These are phyloP conservation scores for Neobulgaria alba DNA, from an alignment of 2,329 filamentous ascomycete genomes.

Conservation along the genomic window DNA sequence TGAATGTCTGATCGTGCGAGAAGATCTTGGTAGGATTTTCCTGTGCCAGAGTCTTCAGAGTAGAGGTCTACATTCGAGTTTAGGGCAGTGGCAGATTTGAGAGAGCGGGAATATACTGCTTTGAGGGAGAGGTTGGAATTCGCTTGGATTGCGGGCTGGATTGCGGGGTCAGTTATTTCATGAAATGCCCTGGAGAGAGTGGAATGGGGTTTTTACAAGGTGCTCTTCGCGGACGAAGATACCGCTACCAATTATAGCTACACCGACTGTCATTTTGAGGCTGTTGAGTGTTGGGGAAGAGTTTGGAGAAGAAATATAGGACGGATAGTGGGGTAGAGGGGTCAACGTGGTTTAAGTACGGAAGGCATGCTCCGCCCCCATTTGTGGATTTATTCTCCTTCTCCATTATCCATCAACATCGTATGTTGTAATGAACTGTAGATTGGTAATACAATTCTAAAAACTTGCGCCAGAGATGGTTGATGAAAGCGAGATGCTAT, in stretches of 20 bases:
- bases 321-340: no score
- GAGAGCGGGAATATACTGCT: slow-evolving; percentile 29
- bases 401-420: no score
- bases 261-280: slow-evolving; percentile 35
- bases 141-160: slow-evolving; percentile 50
- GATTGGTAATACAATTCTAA: no score
- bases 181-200: no score
- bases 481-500: no score
- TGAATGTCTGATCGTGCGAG: slow-evolving; percentile 27
- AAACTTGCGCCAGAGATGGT: no score
- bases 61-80: slow-evolving; percentile 35
- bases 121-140: slow-evolving; percentile 44
- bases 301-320: no score
- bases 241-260: slow-evolving; percentile 55
- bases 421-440: no score
- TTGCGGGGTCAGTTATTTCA: slow-evolving; percentile 12
- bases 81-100: slow-evolving; percentile 25
- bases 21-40: slow-evolving; percentile 35
- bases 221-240: slow-evolving; percentile 54
- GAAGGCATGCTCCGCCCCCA: no score
- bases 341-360: no score
- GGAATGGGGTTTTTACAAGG: slow-evolving; percentile 33
- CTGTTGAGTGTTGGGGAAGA: no score
- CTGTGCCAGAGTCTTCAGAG: slow-evolving; percentile 25
- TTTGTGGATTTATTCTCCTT: no score